Percentiles rank a stretch among this genome's conserved stretches.
Evolutionary conservation across 495 filamentous ascomycete genomes (phyloP).

Genomic region (Mytilinidion resinicola): DNA sequence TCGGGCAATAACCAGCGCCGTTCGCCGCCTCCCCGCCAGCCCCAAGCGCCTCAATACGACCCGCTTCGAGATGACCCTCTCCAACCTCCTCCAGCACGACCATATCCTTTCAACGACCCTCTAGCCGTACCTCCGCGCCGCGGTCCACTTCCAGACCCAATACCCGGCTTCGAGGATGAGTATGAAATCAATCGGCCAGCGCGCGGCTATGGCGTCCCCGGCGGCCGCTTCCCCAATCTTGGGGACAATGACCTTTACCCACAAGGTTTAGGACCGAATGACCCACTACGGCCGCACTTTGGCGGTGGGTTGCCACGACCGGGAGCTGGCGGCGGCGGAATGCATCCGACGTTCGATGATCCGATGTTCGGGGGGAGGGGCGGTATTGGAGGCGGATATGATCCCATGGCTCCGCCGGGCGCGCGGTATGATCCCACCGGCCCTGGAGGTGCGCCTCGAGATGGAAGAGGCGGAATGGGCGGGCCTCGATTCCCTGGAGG

Average conservation of each 20-base stretch:
- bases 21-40: constrained; percentile 21
- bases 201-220: constrained; percentile 46
- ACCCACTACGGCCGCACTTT: constrained; percentile 65
- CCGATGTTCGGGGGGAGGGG: constrained; percentile 69
- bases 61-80: constrained; percentile 48
- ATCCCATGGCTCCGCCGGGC: constrained; percentile 54
- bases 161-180: constrained; percentile 88
- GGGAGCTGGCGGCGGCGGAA: constrained; percentile 56
- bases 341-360: constrained; percentile 96
- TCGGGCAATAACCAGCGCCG: background rate
- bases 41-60: constrained; percentile 33
- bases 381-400: constrained; percentile 40
- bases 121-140: constrained; percentile 59
- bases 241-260: constrained; percentile 86
- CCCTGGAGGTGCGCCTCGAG: constrained; percentile 58
- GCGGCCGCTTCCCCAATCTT: constrained; percentile 54
- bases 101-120: constrained; percentile 63
- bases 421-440: constrained; percentile 76
- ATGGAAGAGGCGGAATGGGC: constrained; percentile 44
- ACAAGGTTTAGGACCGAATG: constrained; percentile 73
- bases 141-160: constrained; percentile 54
- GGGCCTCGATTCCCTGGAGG: constrained; percentile 43
- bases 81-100: constrained; percentile 52
- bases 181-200: constrained; percentile 71
- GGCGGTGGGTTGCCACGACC: constrained; percentile 45